Evolutionary conservation across 176 grass and related monocot species (phyloP).

Genomic region (Ensete glaucum): DNA sequence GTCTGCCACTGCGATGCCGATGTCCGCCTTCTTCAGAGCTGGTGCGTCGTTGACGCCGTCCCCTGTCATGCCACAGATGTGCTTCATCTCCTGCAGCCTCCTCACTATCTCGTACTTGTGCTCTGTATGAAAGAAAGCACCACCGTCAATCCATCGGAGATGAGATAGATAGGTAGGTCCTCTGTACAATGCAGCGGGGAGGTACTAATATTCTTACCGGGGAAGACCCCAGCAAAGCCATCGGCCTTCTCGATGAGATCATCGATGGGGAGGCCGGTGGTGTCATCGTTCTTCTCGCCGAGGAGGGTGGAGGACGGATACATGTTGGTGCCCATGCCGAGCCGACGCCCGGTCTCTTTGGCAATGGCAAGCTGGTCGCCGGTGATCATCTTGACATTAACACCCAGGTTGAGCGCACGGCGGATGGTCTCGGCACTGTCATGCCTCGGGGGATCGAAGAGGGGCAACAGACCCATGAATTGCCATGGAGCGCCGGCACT

Average conservation of each 20-base stretch:
- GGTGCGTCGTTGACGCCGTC: constrained; percentile 95
- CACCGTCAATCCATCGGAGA: not conserved
- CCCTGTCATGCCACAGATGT: constrained; percentile 88
- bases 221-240: constrained; percentile 89
- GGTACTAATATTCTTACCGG: constrained; percentile 18
- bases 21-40: constrained; percentile 93
- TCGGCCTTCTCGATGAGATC: constrained; percentile 87
- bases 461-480: constrained; percentile 64
- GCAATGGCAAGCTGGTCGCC: constrained; percentile 88
- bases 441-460: constrained; percentile 83
- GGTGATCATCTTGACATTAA: constrained; percentile 96
- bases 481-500: constrained; percentile 61
- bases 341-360: constrained; percentile 72
- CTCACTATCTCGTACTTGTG: constrained; percentile 98
- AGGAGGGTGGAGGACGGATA: constrained; percentile 75
- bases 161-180: no score
- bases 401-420: constrained; percentile 61
- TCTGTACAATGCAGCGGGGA: no score
- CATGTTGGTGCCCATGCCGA: constrained; percentile 96
- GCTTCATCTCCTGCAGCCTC: constrained; percentile 68
- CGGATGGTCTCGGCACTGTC: constrained; percentile 93
- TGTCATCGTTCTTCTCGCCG: constrained; percentile 41
- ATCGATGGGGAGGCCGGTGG: constrained; percentile 53
- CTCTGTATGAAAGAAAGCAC: constrained; percentile 7
- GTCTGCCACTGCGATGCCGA: constrained; percentile 92